Evolutionary conservation across 78 protist species (phyloP).

Genomic region (slime mould (Dictyostelium discoideum)): dicty_2.7 NC_007088.5:7712501-7713000

Average conservation of each 20-base stretch:
- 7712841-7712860: not conserved
- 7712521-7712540: no score
- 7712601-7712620: not conserved
- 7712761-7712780: not conserved
- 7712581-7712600: not conserved
- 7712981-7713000: not conserved
- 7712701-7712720: not conserved
- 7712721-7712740: no score
- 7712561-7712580: no score
- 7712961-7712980: not conserved
- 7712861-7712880: not conserved
- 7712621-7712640: not conserved
- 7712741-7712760: not conserved
- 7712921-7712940: not conserved
- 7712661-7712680: not conserved
- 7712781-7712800: not conserved
- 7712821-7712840: not conserved
- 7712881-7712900: conserved; percentile 12
- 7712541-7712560: no score
- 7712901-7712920: not conserved
- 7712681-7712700: not conserved
- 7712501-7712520: no score
- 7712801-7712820: not conserved
- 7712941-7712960: not conserved
- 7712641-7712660: not conserved